Conservation (phyloP, 805 yeast genomes). For the Zygotorulaspora chibaensis region DNA sequence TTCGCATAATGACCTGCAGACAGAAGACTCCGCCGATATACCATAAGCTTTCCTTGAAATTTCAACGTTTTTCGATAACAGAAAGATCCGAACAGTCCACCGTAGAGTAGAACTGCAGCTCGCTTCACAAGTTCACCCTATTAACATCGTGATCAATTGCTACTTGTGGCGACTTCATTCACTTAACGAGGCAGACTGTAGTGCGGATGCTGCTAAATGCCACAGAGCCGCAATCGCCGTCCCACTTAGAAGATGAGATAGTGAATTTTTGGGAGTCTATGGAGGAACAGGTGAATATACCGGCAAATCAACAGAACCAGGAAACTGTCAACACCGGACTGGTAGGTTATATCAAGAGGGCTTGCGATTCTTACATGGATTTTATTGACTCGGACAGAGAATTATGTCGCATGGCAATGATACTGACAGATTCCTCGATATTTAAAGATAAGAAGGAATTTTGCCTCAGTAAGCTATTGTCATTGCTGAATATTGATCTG, state of each 20-base stretch:
- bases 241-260: slow-evolving; percentile 18
- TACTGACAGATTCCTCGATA: slow-evolving; percentile 32
- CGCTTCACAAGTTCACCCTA: no score
- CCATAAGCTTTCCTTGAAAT: no score
- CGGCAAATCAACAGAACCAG: slow-evolving; percentile 10
- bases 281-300: slow-evolving; percentile 23
- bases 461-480: slow-evolving; percentile 47
- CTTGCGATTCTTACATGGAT: slow-evolving; percentile 28
- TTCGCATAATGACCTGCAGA: no score
- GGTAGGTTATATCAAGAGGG: slow-evolving; percentile 28
- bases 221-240: slow-evolving; percentile 12
- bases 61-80: background rate
- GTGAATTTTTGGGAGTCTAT: slow-evolving; percentile 28
- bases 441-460: slow-evolving; percentile 41
- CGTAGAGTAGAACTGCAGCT: background rate
- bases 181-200: background rate
- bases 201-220: slow-evolving; percentile 26
- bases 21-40: no score
- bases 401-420: slow-evolving; percentile 36
- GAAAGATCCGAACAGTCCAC: background rate
- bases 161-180: background rate
- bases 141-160: no score
- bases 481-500: slow-evolving; percentile 39
- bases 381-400: slow-evolving; percentile 32
- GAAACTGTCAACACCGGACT: slow-evolving; percentile 24